These are phyloP conservation scores for Camellia granthamiana DNA, from an alignment of 148 eudicot genomes.

Conservation along the genomic window DNA sequence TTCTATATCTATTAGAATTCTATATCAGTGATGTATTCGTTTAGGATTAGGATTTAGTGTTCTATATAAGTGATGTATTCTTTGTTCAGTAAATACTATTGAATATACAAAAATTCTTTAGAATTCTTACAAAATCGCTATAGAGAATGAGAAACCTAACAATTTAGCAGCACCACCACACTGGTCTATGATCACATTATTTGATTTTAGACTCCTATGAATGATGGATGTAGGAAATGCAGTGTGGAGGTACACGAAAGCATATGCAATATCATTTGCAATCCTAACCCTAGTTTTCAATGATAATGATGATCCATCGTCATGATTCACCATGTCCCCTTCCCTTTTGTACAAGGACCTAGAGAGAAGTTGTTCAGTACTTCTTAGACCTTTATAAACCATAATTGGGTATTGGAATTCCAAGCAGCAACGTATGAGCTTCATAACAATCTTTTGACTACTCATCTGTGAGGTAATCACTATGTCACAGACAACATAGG, in stretches of 20 bases:
- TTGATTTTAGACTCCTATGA: conserved; percentile 6
- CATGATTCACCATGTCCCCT: too few species aligned
- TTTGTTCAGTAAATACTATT: too few species aligned
- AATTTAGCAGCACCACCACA: conserved; percentile 13
- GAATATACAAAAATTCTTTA: too few species aligned
- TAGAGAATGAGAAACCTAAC: conserved; percentile 12
- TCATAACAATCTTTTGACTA: conserved; percentile 11
- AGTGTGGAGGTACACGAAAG: conserved; percentile 22
- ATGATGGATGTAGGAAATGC: conserved; percentile 22
- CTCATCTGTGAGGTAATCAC: conserved; percentile 8
- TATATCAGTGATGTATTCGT: too few species aligned
- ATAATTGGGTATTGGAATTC: conserved; percentile 12
- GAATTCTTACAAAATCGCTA: neutral
- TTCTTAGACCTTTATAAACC: neutral
- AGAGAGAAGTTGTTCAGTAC: neutral
- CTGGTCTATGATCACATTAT: conserved; percentile 12
- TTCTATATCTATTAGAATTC: too few species aligned
- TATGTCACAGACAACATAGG: neutral
- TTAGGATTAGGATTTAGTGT: too few species aligned
- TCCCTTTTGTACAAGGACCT: neutral
- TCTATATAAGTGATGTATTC: too few species aligned
- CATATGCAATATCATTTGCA: conserved; percentile 19
- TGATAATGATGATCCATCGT: neutral
- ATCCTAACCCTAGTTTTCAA: conserved; percentile 20
- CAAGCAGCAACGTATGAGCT: conserved; percentile 11